Base-by-base conservation (phyloP, 441 rosid genomes). In the Arabidopsis lyrata region DNA sequence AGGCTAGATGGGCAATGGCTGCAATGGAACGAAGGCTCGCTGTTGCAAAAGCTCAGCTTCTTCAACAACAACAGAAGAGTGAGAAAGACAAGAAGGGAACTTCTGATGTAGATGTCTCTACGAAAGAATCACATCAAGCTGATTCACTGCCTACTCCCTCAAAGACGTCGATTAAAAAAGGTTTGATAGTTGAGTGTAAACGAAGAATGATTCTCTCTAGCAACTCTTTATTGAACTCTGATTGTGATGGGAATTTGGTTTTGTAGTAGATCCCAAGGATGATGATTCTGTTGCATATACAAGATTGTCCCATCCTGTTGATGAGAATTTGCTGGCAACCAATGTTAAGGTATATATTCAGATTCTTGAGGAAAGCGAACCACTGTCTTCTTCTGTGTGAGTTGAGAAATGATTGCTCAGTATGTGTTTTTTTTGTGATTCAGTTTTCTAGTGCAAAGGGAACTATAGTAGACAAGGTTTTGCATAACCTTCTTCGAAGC, bases 401-500 rank as follows among this genome's bases (percentile, higher is more conserved):
- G 44, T 59, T 57, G 36, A 42, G 59, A 32, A 34, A 13, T 3
- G 59, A 1, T 45, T 66, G 22, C 77, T 72, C 14, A 18, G n/a
- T n/a, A 2, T 22, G 2, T 1, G 35, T 27, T 0, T 45, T 20
- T 1, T 39, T 32, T 0, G 15, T 52, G 32, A 8, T 72, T 69
- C 82, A 90, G 99, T 74, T 84, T 41, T 80, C 89, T 41, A 72
- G 83, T 73, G 78, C 81, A 69, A 86, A 78, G 74, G 86, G 87
- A 78, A 88, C 73, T 76, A 67, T 79, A 70, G 86, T 83, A 0
- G 88, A 89, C 75, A 88, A 83, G 76, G 63, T 89, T 62, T 75
- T 95, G 81, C 87, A 88, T 64, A 90, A 83, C 11, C 94, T 95
- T 70, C 85, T 90, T 63, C 89, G 88, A 68, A 85, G 78, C 16